Base-by-base conservation (phyloP, 768 basidiomycete species). In the Pleurotus tuber-regium region DNA sequence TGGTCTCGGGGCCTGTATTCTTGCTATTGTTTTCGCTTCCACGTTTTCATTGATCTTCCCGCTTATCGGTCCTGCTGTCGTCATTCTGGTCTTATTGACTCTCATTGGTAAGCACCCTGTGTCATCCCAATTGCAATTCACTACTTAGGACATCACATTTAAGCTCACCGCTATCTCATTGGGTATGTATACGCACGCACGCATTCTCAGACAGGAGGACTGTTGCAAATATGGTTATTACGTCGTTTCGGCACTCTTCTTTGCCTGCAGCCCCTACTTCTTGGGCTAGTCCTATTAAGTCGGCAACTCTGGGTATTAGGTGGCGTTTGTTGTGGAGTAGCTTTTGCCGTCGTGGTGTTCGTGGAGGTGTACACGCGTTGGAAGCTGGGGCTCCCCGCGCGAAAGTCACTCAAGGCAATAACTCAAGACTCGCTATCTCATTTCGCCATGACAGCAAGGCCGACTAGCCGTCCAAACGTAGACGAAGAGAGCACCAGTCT, bases 91-190 rank as follows among this genome's bases (percentile, higher is more conserved):
- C 1, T 71, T 86, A 44, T 70, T 89, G 12, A 82, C 83, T 8
- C 68, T 89, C 51, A 74, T 89, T 57, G 85, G 86, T 84, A 63
- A 54, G 81, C 67, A 4, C 21, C 39, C n/a, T n/a, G n/a, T n/a
- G n/a, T n/a, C n/a, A n/a, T n/a, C n/a, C n/a, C n/a, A n/a, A n/a
- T n/a, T n/a, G n/a, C n/a, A n/a, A n/a, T n/a, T n/a, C n/a, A n/a
- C n/a, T n/a, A n/a, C n/a, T n/a, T n/a, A n/a, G n/a, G n/a, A n/a
- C n/a, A n/a, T n/a, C n/a, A n/a, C n/a, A n/a, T 38, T 18, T 14
- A 56, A 88, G 89, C 89, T n/a, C 86, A 89, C 66, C 86, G 88
- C 30, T 91, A 80, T 68, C 77, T 90, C 47, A 71, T 89, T 53
- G 85, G 87, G 29, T 89, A 91, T 63, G 87, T 90, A 16, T 87